Base-by-base conservation (phyloP, 371 early-diverging fungal genomes). In the Sporodiniella umbellata region DNA sequence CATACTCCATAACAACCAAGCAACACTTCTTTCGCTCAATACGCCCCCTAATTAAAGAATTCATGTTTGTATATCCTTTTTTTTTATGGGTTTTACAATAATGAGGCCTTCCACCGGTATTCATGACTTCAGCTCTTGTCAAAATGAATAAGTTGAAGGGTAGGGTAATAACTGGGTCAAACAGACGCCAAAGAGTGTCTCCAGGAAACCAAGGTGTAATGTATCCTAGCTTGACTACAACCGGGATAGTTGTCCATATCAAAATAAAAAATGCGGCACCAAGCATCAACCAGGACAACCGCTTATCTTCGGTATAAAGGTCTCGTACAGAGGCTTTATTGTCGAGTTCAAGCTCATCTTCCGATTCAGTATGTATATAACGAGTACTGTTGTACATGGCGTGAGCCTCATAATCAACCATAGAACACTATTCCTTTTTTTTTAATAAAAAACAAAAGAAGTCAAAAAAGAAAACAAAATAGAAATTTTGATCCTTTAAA, bases 81-180 rank as follows among this genome's bases (percentile, higher is more conserved):
- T 24, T 26, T 7, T 33, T 31, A n/a, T 8, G 1, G 8, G 7
- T 42, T 58, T 58, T 65, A 66, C 69, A 61, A 48, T 62, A 67
- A 37, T 57, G 45, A 1, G 65, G 47, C 39, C 47, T 54, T 44
- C 67, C 64, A 17, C 53, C 61, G 7, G 50, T 45, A 15, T 33
- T 37, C 44, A 62, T 60, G 6, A 66, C 43, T 42, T 66, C 61
- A 5, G 72, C 70, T 48, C 62, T 47, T 4, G 71, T 63, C 30
- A 76, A 61, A 24, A 72, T 51, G 33, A 70, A 70, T 12, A 72
- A 46, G 30, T 66, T 72, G n/a, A 72, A 35, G 0, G 76, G 76
- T 11, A 76, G 18, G 1, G 76, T 76, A 14, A 76, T 53, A 0
- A 72, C n/a, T 1, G 76, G 76, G 38, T 76, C 76, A 42, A 76